These are phyloP conservation scores for Brassica napus DNA, from an alignment of 345 rosid genomes.

Conservation along the genomic window DNA sequence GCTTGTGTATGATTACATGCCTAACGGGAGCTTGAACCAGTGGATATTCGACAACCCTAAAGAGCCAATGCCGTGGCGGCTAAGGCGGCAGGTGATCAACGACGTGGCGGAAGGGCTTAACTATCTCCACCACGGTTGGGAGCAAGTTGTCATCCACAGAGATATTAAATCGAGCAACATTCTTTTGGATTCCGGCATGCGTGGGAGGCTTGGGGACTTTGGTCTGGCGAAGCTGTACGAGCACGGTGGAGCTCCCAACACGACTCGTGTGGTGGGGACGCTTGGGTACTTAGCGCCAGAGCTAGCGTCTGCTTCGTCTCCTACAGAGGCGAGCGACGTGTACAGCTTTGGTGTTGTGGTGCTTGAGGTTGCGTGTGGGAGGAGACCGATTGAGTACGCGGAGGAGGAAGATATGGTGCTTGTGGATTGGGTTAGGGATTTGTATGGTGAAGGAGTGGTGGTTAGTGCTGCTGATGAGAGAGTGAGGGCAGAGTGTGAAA, in stretches of 20 bases:
- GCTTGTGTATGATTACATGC: slow-evolving; percentile 90
- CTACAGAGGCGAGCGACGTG: slow-evolving; percentile 71
- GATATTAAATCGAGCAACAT: slow-evolving; percentile 88
- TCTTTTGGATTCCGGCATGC: slow-evolving; percentile 72
- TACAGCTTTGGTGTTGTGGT: slow-evolving; percentile 89
- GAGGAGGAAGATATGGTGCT: slow-evolving; percentile 59
- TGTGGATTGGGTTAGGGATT: slow-evolving; percentile 68
- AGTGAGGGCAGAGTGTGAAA: slow-evolving; percentile 48
- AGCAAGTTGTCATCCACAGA: slow-evolving; percentile 79
- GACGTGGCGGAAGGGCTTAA: slow-evolving; percentile 84
- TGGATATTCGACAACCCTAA: slow-evolving; percentile 66
- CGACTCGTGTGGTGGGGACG: slow-evolving; percentile 86
- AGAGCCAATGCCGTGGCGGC: slow-evolving; percentile 59
- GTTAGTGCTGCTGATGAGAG: slow-evolving; percentile 63
- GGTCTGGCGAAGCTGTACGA: slow-evolving; percentile 77
- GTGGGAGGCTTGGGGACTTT: slow-evolving; percentile 84
- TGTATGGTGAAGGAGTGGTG: slow-evolving; percentile 55
- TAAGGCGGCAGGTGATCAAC: slow-evolving; percentile 56
- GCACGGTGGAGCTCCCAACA: slow-evolving; percentile 75
- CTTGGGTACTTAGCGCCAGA: slow-evolving; percentile 89
- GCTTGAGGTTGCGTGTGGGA: slow-evolving; percentile 75
- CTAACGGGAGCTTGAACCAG: slow-evolving; percentile 72
- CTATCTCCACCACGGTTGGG: slow-evolving; percentile 93
- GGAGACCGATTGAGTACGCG: slow-evolving; percentile 62
- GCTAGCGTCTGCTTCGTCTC: slow-evolving; percentile 55